Base-by-base conservation (phyloP, 768 basidiomycete genomes). In the Hysterangium stoloniferum region DNA sequence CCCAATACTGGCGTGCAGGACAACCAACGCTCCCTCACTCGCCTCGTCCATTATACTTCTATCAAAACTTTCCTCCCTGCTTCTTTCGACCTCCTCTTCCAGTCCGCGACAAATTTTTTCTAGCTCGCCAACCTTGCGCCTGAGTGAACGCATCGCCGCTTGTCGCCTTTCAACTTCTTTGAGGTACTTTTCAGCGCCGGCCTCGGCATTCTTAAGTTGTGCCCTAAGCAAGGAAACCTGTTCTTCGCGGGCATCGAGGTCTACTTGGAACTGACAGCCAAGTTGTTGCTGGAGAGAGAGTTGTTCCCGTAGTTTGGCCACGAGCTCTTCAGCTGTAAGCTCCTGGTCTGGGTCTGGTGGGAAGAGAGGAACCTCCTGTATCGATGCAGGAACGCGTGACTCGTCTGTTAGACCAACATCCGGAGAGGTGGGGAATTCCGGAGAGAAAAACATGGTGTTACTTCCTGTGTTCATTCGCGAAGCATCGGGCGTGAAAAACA, bases 11-110 rank as follows among this genome's bases (percentile, higher is more conserved):
- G 75, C 66, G 59, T 97, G 88, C 37, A 96, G 73, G 66, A 80
- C 80, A 38, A 86, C 73, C 60, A 97, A 69, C 27, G 83, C 89
- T 64, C 82, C 81, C 2, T 84, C 76, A 52, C 84, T 86, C 1
- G 86, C 84, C 56, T 82, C 84, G 58, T 87, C 86, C 74, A 95
- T 93, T 34, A 94, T 67, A 55, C 89, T 86, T 17, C 82, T 70
- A 53, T 86, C 84, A 64, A 90, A 69, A 58, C 83, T 87, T 59
- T 88, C 87, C 57, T 86, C 81, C 34, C 91, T 74, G 36, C 84
- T 85, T 6, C 78, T 73, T 54, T 97, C 94, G 25, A 94, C 86
- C 61, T 94, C 86, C 61, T 94, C 91, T 69, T 95, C 86, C 27
- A 84, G 71, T 50, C 71, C 67, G 13, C 79, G 73, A 46, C 82